A percentile compares a stretch with the other conserved stretches of the same genome.
These are phyloP conservation scores for Yarrowia sp. DNA, from an alignment of 805 yeast species.

Conservation along the genomic window DNA sequence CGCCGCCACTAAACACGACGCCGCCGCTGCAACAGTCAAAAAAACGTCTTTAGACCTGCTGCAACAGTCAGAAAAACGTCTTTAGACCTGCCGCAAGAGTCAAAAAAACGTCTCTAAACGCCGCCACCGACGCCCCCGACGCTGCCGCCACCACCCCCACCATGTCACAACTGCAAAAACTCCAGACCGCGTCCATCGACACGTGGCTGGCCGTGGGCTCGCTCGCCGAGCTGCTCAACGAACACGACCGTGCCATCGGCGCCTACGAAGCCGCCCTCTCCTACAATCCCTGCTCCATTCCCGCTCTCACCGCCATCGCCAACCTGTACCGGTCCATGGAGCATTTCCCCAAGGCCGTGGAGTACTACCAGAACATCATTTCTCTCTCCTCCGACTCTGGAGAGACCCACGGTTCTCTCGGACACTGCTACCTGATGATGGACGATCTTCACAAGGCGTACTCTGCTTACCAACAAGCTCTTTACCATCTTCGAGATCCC, in stretches of 20 bases:
- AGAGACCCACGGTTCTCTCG: conserved; percentile 91
- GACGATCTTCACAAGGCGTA: conserved; percentile 96
- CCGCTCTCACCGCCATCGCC: conserved; percentile 81
- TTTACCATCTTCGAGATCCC: conserved; percentile 85
- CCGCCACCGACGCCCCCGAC: not conserved
- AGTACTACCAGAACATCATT: conserved; percentile 83
- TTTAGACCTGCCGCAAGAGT: too few relatives aligned
- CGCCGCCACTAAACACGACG: too few relatives aligned
- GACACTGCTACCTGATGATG: conserved; percentile 95
- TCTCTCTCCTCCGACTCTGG: conserved; percentile 82
- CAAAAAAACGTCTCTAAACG: not conserved
- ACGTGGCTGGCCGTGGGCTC: conserved; percentile 90
- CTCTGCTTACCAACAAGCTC: conserved; percentile 93
- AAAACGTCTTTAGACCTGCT: too few relatives aligned
- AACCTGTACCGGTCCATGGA: conserved; percentile 85
- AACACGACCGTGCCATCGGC: conserved; percentile 81
- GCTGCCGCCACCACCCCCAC: not conserved
- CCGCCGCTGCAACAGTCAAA: too few relatives aligned
- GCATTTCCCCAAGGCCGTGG: conserved; percentile 91
- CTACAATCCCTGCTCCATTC: conserved; percentile 81
- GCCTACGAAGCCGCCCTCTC: conserved; percentile 86
- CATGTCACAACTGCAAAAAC: conserved; percentile 29
- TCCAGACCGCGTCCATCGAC: conserved; percentile 43
- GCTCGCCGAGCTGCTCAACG: conserved; percentile 84
- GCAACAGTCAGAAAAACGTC: too few relatives aligned